Evolutionary conservation across 805 yeast species (phyloP).

Genomic region (Yamadazyma ubonensis): DNA sequence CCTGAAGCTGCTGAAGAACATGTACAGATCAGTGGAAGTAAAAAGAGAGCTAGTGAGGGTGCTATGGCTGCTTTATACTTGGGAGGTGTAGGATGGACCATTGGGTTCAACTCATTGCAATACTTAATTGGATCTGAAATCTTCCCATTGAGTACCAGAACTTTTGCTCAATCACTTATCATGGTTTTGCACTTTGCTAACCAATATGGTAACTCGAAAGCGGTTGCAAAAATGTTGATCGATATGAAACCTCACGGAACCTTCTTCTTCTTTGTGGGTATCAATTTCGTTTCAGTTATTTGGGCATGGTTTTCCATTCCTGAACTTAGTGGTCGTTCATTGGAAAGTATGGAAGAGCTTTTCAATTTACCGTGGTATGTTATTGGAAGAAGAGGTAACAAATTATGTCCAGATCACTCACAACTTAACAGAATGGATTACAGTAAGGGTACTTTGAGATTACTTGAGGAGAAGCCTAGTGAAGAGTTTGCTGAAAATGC

Average conservation of each 20-base stretch:
- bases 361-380: slow-evolving; percentile 58
- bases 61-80: slow-evolving; percentile 52
- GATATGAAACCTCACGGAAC: slow-evolving; percentile 49
- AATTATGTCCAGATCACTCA: slow-evolving; percentile 52
- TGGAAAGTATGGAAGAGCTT: slow-evolving; percentile 52
- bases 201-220: slow-evolving; percentile 58
- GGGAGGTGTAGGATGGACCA: slow-evolving; percentile 56
- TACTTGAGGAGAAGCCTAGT: slow-evolving; percentile 12
- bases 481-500: slow-evolving; percentile 13
- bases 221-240: slow-evolving; percentile 51
- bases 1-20: slow-evolving; percentile 41
- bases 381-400: slow-evolving; percentile 54
- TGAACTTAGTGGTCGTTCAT: slow-evolving; percentile 49
- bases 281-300: slow-evolving; percentile 39
- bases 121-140: slow-evolving; percentile 56
- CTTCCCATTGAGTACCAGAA: slow-evolving; percentile 50
- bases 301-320: slow-evolving; percentile 53
- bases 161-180: slow-evolving; percentile 48
- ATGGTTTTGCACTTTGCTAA: slow-evolving; percentile 58
- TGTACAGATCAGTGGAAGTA: slow-evolving; percentile 27
- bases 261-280: slow-evolving; percentile 49
- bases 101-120: slow-evolving; percentile 59
- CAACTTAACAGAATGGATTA: slow-evolving; percentile 34
- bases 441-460: slow-evolving; percentile 17
- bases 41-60: slow-evolving; percentile 40